A percentile compares a stretch with the other conserved stretches of the same genome.
These are phyloP conservation scores for Hypoxylon sp. DNA, from an alignment of 2,329 filamentous ascomycete species.

Conservation along the genomic window DNA sequence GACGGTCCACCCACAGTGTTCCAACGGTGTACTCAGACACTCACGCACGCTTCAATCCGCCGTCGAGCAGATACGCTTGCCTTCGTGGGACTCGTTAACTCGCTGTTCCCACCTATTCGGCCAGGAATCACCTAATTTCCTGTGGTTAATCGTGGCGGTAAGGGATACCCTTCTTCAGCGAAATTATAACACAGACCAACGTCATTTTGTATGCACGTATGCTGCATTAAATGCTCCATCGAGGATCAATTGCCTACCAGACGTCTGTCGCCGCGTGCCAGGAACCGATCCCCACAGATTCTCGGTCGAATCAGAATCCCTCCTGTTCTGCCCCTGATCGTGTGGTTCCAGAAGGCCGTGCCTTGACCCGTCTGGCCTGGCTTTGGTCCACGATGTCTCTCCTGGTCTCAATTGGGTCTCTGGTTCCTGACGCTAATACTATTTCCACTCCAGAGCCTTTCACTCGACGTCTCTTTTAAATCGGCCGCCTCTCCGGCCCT, in stretches of 20 bases:
- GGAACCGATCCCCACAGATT: constrained; percentile 46
- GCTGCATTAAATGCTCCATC: constrained; percentile 45
- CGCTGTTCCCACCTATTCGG: constrained; percentile 68
- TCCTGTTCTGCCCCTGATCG: constrained; percentile 45
- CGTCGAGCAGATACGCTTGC: constrained; percentile 57
- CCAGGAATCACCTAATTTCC: constrained; percentile 65
- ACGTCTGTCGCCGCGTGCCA: constrained; percentile 48
- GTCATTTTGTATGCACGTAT: constrained; percentile 45
- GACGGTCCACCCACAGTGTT: constrained; percentile 53
- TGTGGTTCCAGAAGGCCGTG: constrained; percentile 47
- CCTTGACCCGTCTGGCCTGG: constrained; percentile 43
- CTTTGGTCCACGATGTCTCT: constrained; percentile 40
- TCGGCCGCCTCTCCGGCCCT: constrained; percentile 61
- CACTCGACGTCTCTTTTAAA: constrained; percentile 62
- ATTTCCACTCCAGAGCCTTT: constrained; percentile 45
- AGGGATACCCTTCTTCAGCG: constrained; percentile 56
- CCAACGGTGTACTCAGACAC: constrained; percentile 55
- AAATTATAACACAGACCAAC: constrained; percentile 46
- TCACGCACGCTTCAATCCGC: constrained; percentile 60
- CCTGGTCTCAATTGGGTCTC: constrained; percentile 42
- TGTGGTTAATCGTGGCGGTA: constrained; percentile 66
- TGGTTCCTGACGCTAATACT: constrained; percentile 48
- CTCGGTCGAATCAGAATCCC: constrained; percentile 47
- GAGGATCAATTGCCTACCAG: constrained; percentile 46
- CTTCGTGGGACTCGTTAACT: constrained; percentile 74